Evolutionary conservation across 2,329 filamentous ascomycete genomes (phyloP), one percentile per base, ranked within the genome.

Genomic region (Trichophaea hybrida): DNA sequence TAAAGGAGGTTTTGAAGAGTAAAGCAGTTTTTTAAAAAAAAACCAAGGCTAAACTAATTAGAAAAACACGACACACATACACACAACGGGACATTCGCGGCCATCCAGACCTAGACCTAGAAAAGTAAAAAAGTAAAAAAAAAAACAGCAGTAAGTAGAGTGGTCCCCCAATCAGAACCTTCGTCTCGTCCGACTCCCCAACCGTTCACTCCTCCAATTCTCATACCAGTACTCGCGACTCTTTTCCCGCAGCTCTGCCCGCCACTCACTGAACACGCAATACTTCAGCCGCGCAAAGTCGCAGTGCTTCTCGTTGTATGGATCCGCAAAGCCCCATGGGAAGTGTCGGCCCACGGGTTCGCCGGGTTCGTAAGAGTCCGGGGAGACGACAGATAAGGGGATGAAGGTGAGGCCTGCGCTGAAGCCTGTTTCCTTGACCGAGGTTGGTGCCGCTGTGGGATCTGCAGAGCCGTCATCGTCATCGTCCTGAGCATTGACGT

Each of bases 271-370:
- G 72, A 98, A 98, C 35, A 98, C 86, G 6, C 85, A 84, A 61
- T 97, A 90, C 74, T 93, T 93, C 66, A 98, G 79, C 63, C 85
- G 84, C 59, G 86, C 77, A 72, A 96, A 98, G 73, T 98, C 93
- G 74, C 93, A 98, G 74, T 98, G 93, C 68, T 86, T 81, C 34
- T 83, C 78, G 69, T 97, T 84, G 75, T 93, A 90, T 0, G 93
- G 93, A 70, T 97, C 88, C 4, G 93, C 93, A 68, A 96, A 94
- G 5, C 93, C 93, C 93, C 93, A 98, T 0, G 93, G 87, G 71
- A 97, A 98, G 65, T 85, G 84, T 61, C 93, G 86, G 50, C 93
- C 93, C 61, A 94, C 75, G 13, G 86, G 77, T 35, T 79, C 80
- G 13, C 66, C 65, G 6, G 84, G 84, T 68, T 94, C 87, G 73